Conservation (phyloP, 2,329 filamentous ascomycete species). For the Neofusicoccum sp. region DNA sequence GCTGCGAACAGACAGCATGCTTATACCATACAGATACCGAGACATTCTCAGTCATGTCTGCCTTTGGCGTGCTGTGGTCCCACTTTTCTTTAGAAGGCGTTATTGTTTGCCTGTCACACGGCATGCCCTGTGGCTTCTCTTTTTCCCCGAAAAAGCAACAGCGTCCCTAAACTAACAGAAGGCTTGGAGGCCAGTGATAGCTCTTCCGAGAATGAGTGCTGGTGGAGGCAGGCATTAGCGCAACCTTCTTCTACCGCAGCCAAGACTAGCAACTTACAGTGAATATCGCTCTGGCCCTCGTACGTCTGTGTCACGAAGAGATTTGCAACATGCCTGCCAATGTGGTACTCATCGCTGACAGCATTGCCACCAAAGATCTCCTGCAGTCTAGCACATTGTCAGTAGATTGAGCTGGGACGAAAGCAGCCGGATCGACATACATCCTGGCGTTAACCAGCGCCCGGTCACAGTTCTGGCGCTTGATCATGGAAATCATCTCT, state of each 20-base stretch:
- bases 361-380: slow-evolving; percentile 98
- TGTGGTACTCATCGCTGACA: slow-evolving; percentile 95
- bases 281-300: slow-evolving; percentile 97
- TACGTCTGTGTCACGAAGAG: slow-evolving; percentile 98
- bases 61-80: not conserved
- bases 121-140: not conserved
- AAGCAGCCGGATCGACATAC: slow-evolving; percentile 40
- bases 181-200: slow-evolving; percentile 70
- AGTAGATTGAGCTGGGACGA: slow-evolving; percentile 18
- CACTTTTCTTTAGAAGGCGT: not conserved
- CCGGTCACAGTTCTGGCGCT: slow-evolving; percentile 94
- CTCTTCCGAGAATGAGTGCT: slow-evolving; percentile 54
- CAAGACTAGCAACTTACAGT: slow-evolving; percentile 65
- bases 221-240: slow-evolving; percentile 7
- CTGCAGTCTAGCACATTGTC: slow-evolving; percentile 62
- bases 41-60: slow-evolving; percentile 1
- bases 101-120: slow-evolving; percentile 14
- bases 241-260: not conserved
- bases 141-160: slow-evolving; percentile 12
- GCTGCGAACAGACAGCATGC: not conserved
- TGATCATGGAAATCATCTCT: slow-evolving; percentile 97
- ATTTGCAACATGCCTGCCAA: slow-evolving; percentile 93
- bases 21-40: slow-evolving; percentile 11
- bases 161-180: slow-evolving; percentile 60
- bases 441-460: slow-evolving; percentile 77